These are phyloP conservation scores for Cyclotella sp. DNA, from an alignment of 108 stramenopile species.

Conservation along the genomic window DNA sequence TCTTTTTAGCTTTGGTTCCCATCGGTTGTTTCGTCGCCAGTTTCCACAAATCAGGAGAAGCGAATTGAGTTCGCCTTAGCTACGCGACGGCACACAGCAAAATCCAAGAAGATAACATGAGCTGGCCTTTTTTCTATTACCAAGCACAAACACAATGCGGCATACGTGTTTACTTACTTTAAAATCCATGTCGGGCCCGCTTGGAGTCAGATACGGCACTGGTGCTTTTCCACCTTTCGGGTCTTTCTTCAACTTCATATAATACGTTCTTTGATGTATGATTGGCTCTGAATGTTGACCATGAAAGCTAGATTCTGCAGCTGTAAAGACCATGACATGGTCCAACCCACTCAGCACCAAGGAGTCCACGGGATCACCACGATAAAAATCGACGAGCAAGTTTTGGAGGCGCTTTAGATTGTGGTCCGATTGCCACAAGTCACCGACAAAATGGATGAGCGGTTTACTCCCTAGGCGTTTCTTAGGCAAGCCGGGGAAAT, in stretches of 20 bases:
- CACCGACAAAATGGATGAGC: slow-evolving; percentile 92
- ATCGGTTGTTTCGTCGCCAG: slow-evolving; percentile 86
- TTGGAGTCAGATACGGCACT: slow-evolving; percentile 84
- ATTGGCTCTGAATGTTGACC: slow-evolving; percentile 50
- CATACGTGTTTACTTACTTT: slow-evolving; percentile 37
- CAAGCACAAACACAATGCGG: not conserved
- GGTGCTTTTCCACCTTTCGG: slow-evolving; percentile 85
- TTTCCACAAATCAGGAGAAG: slow-evolving; percentile 94
- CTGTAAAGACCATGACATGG: slow-evolving; percentile 93
- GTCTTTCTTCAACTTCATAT: slow-evolving; percentile 87
- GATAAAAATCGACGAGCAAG: slow-evolving; percentile 94
- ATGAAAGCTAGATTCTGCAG: slow-evolving; percentile 51
- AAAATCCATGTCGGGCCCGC: slow-evolving; percentile 96
- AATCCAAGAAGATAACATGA: not conserved
- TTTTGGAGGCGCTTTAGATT: slow-evolving; percentile 86
- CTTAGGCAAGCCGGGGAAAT: slow-evolving; percentile 87
- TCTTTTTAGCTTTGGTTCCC: slow-evolving; percentile 61
- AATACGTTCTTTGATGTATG: slow-evolving; percentile 81
- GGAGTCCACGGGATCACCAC: slow-evolving; percentile 93
- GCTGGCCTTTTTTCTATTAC: not conserved
- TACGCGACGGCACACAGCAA: not conserved
- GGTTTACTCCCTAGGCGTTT: slow-evolving; percentile 88
- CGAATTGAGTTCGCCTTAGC: slow-evolving; percentile 89
- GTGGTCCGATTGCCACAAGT: slow-evolving; percentile 85
- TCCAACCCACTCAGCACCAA: slow-evolving; percentile 91